Evolutionary conservation across 192 early-diverging fungal genomes (phyloP), one percentile per base, ranked within the genome.

Genomic region (Coemansia sp.): DNA sequence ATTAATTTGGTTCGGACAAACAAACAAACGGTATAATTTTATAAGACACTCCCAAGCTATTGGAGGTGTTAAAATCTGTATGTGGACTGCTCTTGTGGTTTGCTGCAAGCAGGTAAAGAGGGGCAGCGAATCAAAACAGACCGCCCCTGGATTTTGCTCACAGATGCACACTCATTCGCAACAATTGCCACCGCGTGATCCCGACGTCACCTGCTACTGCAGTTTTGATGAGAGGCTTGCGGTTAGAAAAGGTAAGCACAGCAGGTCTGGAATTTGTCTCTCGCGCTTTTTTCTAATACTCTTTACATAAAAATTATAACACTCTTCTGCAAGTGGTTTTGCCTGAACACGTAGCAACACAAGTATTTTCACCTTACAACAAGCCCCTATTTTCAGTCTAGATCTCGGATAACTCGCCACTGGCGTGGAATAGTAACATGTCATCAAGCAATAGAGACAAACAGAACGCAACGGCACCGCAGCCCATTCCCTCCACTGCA

Each of bases 401-500:
- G 39, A 46, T 14, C 39, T 46, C 39, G 39, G 27, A 46, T 46
- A 46, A 46, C 39, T 46, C 39, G 39, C 17, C 3, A 14, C 5
- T 46, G 39, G 39, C 39, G 39, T 17, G 39, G 0, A 31, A 33
- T 61, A 61, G 46, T 46, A 17, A 46, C 9, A 46, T 46, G 39
- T 46, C 55, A 24, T 52, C 42, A 24, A 50, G 24, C 27, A 52
- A 36, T 31, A 61, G 29, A 19, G 31, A 62, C 64, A 50, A 57
- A 54, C 66, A 62, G 27, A 24, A n/a, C 27, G 60, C 60, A 4
- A 64, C 59, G 4, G 72, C 57, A 23, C 72, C 72, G 22, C 72
- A 74, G 52, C 72, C 72, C 39, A 75, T 75, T 23, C 72, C 72
- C n/a, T 33, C 32, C 8, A 21, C 63, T 6, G 59, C 54, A 10